These are phyloP conservation scores for Edaphochlamys debaryana DNA, from an alignment of 139 green algal genomes.

Conservation along the genomic window DNA sequence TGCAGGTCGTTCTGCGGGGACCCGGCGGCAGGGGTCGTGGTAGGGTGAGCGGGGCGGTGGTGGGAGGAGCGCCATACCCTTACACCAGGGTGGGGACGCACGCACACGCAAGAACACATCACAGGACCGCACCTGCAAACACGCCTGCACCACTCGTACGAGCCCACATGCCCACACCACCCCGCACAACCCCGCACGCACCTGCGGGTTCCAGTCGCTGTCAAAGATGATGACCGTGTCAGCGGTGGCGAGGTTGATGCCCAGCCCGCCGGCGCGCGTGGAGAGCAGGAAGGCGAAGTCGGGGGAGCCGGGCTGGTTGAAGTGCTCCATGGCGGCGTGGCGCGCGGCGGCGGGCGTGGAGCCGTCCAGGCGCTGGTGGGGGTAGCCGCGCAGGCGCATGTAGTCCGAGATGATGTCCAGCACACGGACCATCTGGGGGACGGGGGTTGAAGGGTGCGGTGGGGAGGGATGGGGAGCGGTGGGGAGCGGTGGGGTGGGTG, in stretches of 20 bases:
- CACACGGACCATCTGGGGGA: slow-evolving; percentile 86
- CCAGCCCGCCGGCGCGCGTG: slow-evolving; percentile 72
- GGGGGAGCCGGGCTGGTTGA: slow-evolving; percentile 86
- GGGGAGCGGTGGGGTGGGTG: too few species aligned
- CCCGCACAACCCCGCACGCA: too few species aligned
- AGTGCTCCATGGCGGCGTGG: slow-evolving; percentile 92
- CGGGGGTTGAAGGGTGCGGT: background rate
- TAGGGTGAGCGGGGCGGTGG: too few species aligned
- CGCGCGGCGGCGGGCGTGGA: slow-evolving; percentile 80
- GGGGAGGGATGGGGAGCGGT: background rate
- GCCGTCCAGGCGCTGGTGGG: slow-evolving; percentile 94
- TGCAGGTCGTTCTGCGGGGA: slow-evolving; percentile 62
- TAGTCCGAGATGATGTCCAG: slow-evolving; percentile 97
- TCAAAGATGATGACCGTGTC: slow-evolving; percentile 85
- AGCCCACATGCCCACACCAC: too few species aligned
- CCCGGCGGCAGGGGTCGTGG: background rate
- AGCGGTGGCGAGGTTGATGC: slow-evolving; percentile 93
- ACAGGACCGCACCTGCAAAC: too few species aligned
- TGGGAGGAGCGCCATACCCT: too few species aligned
- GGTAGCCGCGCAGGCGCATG: slow-evolving; percentile 86
- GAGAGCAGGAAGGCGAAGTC: slow-evolving; percentile 98
- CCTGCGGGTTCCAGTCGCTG: slow-evolving; percentile 63
- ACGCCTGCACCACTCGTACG: too few species aligned
- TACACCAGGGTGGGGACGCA: too few species aligned
- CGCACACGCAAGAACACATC: too few species aligned